Base-by-base conservation (phyloP, 139 green algal genomes). In the Spirogloea muscicola region DNA sequence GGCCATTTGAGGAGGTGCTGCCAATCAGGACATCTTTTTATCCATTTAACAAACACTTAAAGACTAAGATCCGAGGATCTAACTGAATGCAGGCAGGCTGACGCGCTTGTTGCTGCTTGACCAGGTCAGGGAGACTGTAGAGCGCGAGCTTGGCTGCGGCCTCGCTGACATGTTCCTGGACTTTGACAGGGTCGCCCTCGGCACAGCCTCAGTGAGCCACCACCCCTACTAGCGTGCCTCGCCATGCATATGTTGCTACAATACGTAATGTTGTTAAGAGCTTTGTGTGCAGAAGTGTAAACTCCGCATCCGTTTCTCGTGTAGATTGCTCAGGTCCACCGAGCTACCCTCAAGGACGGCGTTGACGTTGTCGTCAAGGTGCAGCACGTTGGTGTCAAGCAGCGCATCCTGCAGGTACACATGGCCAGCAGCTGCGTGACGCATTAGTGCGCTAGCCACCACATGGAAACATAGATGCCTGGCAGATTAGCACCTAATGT, bases 351-450 rank as follows among this genome's bases (percentile, higher is more conserved):
- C 55, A 13, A 29, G 57, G 60, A 67, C 9, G 84, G 90, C 37
- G 87, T 88, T 0, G 74, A 91, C 2, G 88, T 97, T 57, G 94
- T 98, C 64, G 90, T 99, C 7, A 99, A 99, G 84, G 91, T 99
- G 62, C 94, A 99, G 88, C 89, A 95, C 36, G 91, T 91, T 0
- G 93, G 90, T 31, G 84, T 97, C 33, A 91, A 91, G 80, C 81
- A 90, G 76, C 85, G 27, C 27, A 81, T 82, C 29, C 75, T 79
- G 41, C 71, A 77, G 68, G 68, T 68, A 25, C 18, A 3, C 21
- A 18, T 58, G 27, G 18, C 21, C 37, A 18, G 27, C 37, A 9
- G 7, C n/a, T n/a, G n/a, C n/a, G n/a, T n/a, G n/a, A n/a, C n/a
- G n/a, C n/a, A n/a, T n/a, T n/a, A n/a, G n/a, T n/a, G n/a, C n/a